Percentiles rank a stretch among this genome's conserved stretches.
These are phyloP conservation scores for Sporothrix curviconia DNA, from an alignment of 2,329 filamentous ascomycete genomes.

Conservation along the genomic window DNA sequence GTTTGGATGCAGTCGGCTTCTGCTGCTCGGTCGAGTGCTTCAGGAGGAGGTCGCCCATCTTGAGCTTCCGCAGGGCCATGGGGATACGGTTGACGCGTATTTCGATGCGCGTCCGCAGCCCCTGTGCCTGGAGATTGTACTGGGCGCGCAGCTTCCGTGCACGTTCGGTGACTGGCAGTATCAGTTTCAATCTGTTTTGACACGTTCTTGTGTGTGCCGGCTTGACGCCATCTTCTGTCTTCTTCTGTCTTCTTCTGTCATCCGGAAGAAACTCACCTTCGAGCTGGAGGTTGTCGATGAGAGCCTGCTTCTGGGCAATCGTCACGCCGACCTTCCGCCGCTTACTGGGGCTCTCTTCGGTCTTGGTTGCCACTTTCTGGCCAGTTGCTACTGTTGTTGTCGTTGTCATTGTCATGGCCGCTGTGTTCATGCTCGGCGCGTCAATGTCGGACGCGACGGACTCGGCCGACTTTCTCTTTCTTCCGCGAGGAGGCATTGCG, in stretches of 20 bases:
- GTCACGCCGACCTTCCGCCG: conserved; percentile 57
- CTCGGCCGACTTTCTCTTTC: conserved; percentile 40
- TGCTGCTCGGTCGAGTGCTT: conserved; percentile 41
- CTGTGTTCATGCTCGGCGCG: conserved; percentile 17
- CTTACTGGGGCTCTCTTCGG: conserved; percentile 53
- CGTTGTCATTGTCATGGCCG: neutral
- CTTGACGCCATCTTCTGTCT: no score
- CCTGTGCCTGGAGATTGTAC: conserved; percentile 81
- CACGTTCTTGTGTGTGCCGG: no score
- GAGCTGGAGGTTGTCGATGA: conserved; percentile 83
- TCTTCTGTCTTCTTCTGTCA: neutral
- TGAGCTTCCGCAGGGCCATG: conserved; percentile 66
- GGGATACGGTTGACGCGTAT: conserved; percentile 92
- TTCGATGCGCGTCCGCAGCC: conserved; percentile 78
- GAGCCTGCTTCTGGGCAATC: conserved; percentile 69
- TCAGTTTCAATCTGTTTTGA: neutral
- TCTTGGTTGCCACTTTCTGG: conserved; percentile 30
- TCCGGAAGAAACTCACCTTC: conserved; percentile 57
- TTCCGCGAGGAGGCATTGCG: conserved; percentile 41
- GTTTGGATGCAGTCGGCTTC: conserved; percentile 26
- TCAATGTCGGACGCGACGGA: conserved; percentile 25
- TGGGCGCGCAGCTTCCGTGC: conserved; percentile 82
- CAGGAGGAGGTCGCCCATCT: conserved; percentile 69
- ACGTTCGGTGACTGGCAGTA: conserved; percentile 69
- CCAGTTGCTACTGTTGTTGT: conserved; percentile 5